Evolutionary conservation across 2,329 filamentous ascomycete genomes (phyloP).

Genomic region (Fusarium mangiferae): DNA sequence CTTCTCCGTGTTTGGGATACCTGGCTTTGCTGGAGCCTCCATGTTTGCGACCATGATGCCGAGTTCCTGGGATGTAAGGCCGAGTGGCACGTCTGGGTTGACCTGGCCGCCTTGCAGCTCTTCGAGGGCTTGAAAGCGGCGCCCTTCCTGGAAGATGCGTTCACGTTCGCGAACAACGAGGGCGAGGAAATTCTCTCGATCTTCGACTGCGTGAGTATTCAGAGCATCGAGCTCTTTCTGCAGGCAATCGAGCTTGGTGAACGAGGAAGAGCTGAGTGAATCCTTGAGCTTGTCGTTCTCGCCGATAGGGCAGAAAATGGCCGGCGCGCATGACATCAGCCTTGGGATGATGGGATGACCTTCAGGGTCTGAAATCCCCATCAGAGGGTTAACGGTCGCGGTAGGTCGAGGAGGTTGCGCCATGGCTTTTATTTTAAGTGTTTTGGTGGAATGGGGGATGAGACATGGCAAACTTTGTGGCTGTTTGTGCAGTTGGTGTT

Average conservation of each 20-base stretch:
- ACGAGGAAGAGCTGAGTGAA: neutral
- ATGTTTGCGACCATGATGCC: conserved; percentile 47
- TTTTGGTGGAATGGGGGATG: neutral
- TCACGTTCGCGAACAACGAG: conserved; percentile 46
- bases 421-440: conserved; percentile 9
- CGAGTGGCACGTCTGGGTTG: neutral
- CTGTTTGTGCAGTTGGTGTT: conserved; percentile 4
- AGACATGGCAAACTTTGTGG: neutral
- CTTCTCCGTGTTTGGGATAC: conserved; percentile 10
- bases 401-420: conserved; percentile 12
- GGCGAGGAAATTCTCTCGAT: conserved; percentile 46
- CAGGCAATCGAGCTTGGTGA: conserved; percentile 31
- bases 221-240: conserved; percentile 34
- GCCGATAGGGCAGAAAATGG: conserved; percentile 49
- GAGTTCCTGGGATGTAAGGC: conserved; percentile 18
- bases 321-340: conserved; percentile 6
- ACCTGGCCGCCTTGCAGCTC: neutral
- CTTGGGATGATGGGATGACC: conserved; percentile 23
- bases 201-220: conserved; percentile 42
- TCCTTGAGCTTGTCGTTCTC: conserved; percentile 8
- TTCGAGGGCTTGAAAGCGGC: conserved; percentile 27
- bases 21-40: conserved; percentile 27
- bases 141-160: conserved; percentile 44
- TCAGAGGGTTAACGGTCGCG: neutral
- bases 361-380: conserved; percentile 17